These are phyloP conservation scores for Meyerozyma guilliermondii DNA, from an alignment of 1,139 yeast species.

Conservation along the genomic window DNA sequence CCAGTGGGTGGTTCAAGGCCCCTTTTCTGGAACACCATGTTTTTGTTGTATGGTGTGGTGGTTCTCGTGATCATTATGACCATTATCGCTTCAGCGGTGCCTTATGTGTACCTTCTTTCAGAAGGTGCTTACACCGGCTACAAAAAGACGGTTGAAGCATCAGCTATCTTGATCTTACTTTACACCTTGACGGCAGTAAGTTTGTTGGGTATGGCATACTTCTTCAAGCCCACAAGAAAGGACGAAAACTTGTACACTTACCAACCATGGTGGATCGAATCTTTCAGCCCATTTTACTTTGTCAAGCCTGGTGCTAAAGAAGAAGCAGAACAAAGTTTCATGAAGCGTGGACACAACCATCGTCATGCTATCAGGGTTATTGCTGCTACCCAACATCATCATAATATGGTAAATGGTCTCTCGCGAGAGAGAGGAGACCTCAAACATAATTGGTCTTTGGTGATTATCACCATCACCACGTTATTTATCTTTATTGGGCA, in stretches of 20 bases:
- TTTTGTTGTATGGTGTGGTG: conserved; percentile 4
- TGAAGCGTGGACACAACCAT: conserved; percentile 6
- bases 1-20: conserved; percentile 7
- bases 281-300: conserved; percentile 5
- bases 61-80: conserved; percentile 3
- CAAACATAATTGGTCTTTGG: conserved; percentile 4
- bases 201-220: conserved; percentile 3
- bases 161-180: conserved; percentile 3
- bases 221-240: conserved; percentile 6
- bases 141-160: conserved; percentile 1
- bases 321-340: conserved; percentile 6
- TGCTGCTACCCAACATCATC: conserved; percentile 7
- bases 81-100: conserved; percentile 2
- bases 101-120: conserved; percentile 4
- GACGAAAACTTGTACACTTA: conserved; percentile 6
- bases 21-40: conserved; percentile 6
- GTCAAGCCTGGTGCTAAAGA: conserved; percentile 4
- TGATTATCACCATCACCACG: conserved; percentile 3
- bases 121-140: background rate
- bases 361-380: conserved; percentile 7
- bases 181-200: conserved; percentile 3
- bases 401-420: conserved; percentile 5
- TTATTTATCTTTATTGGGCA: conserved; percentile 3
- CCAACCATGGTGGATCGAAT: conserved; percentile 8
- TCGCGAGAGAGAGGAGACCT: conserved; percentile 5